These are phyloP conservation scores for Cryptosporidium xiaoi DNA, from an alignment of 169 alveolate species.

Conservation along the genomic window DNA sequence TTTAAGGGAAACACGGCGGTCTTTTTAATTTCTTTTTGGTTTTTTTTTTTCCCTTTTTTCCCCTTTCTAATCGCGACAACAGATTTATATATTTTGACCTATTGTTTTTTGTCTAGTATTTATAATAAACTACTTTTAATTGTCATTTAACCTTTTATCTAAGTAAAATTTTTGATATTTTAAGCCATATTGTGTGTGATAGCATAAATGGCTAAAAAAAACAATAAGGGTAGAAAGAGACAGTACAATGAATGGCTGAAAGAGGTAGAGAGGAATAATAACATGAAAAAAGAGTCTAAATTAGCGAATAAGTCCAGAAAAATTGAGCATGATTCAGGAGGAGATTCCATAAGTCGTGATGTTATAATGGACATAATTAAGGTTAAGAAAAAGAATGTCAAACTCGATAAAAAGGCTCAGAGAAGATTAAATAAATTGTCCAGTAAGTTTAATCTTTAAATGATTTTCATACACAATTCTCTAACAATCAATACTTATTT, in stretches of 20 bases:
- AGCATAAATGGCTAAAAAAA: slow-evolving; percentile 48
- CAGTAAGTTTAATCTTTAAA: slow-evolving; percentile 27
- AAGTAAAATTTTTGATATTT: too few relatives aligned
- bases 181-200: too few relatives aligned
- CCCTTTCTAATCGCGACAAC: too few relatives aligned
- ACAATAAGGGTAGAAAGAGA: slow-evolving; percentile 30
- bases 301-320: neutral
- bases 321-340: neutral
- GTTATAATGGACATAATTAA: slow-evolving; percentile 23
- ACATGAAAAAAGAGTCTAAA: neutral
- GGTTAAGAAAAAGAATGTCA: slow-evolving; percentile 32
- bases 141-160: too few relatives aligned
- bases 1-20: too few relatives aligned
- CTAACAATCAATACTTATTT: neutral
- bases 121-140: too few relatives aligned
- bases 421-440: slow-evolving; percentile 38
- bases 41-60: too few relatives aligned
- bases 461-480: neutral
- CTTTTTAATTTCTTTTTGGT: too few relatives aligned
- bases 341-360: neutral
- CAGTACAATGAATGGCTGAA: slow-evolving; percentile 43
- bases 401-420: slow-evolving; percentile 42
- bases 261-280: slow-evolving; percentile 14
- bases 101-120: too few relatives aligned
- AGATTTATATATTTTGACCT: too few relatives aligned